Conservation (phyloP, 345 rosid species). For the Abelmoschus esculentus region DNA sequence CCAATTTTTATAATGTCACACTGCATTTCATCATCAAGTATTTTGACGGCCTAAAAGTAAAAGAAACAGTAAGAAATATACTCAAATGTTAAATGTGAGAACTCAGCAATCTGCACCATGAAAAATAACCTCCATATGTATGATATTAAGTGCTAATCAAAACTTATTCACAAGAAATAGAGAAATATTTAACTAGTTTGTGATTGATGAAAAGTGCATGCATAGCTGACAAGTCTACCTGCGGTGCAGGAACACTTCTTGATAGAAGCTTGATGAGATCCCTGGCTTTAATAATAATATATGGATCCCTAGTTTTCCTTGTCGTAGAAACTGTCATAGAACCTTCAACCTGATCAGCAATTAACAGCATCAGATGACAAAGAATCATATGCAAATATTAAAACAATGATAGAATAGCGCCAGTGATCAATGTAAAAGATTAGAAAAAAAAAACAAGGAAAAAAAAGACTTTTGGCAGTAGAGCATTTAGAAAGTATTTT, state of each 20-base stretch:
- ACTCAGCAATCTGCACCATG: neutral
- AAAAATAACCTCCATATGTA: neutral
- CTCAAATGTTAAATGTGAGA: neutral
- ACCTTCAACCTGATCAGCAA: slow-evolving; percentile 63
- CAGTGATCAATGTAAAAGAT: neutral
- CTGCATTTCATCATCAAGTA: slow-evolving; percentile 74
- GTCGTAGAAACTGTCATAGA: slow-evolving; percentile 88
- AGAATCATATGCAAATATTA: neutral
- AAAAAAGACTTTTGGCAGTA: neutral
- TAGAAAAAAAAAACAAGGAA: neutral
- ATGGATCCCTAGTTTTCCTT: slow-evolving; percentile 85
- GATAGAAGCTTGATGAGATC: slow-evolving; percentile 80
- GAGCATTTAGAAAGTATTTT: neutral
- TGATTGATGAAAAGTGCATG: neutral
- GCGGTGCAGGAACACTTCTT: slow-evolving; percentile 96
- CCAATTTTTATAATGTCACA: slow-evolving; percentile 87
- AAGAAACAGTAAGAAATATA: slow-evolving; percentile 7
- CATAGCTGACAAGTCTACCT: slow-evolving; percentile 30
- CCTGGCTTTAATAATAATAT: slow-evolving; percentile 72
- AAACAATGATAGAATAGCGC: neutral
- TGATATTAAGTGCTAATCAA: neutral
- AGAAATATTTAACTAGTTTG: neutral
- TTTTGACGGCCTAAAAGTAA: slow-evolving; percentile 59
- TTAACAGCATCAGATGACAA: neutral
- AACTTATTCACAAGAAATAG: neutral